Evolutionary conservation across 768 basidiomycete genomes (phyloP), one percentile per base, ranked within the genome.

Genomic region (Hortiboletus flavorubellus): DNA sequence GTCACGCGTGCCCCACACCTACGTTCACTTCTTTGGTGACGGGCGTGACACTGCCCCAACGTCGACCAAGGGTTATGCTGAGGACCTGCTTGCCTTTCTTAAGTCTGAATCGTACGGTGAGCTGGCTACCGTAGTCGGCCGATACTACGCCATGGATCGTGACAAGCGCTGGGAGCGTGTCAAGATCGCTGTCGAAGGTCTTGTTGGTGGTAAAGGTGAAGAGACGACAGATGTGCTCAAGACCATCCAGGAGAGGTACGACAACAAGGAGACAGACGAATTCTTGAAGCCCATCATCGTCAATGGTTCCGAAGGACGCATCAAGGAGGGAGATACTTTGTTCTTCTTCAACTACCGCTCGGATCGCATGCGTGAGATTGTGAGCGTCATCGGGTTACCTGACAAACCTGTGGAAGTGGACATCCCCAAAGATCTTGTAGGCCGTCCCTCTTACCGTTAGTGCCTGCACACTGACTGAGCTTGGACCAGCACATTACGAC

Each of bases 321-420:
- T 96, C 66, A 88, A 93, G 72, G 92, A 93, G 54, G 80, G 76
- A 41, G 94, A 97, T 71, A 95, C 93, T 0, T 67, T 98, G 5
- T 97, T 96, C 81, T 85, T 91, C 76, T 98, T 96, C 85, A 98
- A 98, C 77, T 97, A 98, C 73, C 87, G 95, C 57, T 95, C 94
- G 1, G 94, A 98, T 71, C 87, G 95, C 50, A 92, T 98, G 89
- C 85, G 94, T 45, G 94, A 98, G 73, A 87, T 97, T 57, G 80
- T 76, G n/a, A 75, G 81, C 30, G 83, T 98, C 8, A 81, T 97
- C 50, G 94, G 93, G 18, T 71, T 86, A 5, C 83, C 85, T 4
- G 86, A 91, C 61, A 92, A 90, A 71, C 91, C 92, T 0, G 82
- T 93, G 71, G 91, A 95, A 46, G 82, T 91, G 37, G 78, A 82